A percentile compares a stretch with the other conserved stretches of the same genome.
Conservation (phyloP, 1,284 basidiomycete genomes). For the Sporisorium iseilematis-ciliati region DNA sequence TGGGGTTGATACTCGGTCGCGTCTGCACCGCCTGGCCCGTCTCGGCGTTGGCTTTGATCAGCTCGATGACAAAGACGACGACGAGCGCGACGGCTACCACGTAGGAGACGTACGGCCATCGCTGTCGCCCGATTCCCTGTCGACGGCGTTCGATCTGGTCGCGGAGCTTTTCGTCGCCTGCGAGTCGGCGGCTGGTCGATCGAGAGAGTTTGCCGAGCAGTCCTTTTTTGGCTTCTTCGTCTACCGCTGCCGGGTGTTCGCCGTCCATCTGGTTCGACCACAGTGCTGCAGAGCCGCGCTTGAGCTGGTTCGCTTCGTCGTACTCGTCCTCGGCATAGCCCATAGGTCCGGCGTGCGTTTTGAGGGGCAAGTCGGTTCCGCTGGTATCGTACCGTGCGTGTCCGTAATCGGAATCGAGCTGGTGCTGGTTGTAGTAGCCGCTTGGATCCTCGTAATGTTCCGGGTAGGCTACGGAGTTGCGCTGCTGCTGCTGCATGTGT, state of each 20-base stretch:
- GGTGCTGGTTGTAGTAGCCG: constrained; percentile 23
- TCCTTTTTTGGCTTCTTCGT: constrained; percentile 43
- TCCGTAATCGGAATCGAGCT: constrained; percentile 9
- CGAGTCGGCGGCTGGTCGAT: constrained; percentile 14
- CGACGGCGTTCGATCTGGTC: constrained; percentile 71
- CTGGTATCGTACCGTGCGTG: constrained; percentile 38
- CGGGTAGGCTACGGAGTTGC: constrained; percentile 7
- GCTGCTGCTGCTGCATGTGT: constrained; percentile 11
- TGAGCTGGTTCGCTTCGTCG: constrained; percentile 59
- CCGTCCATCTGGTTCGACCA: constrained; percentile 41
- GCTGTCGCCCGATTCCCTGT: constrained; percentile 84
- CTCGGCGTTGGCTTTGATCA: constrained; percentile 59
- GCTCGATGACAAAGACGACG: constrained; percentile 70
- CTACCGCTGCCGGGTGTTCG: constrained; percentile 7
- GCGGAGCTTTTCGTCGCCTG: constrained; percentile 49
- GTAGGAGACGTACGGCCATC: constrained; percentile 77
- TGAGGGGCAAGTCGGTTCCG: constrained; percentile 53
- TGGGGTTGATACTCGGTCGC: constrained; percentile 85
- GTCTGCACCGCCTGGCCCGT: constrained; percentile 69
- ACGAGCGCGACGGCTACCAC: constrained; percentile 75
- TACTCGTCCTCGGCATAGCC: constrained; percentile 66
- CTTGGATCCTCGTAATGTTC: constrained; percentile 22
- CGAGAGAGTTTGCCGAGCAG: constrained; percentile 39
- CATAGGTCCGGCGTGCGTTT: constrained; percentile 52
- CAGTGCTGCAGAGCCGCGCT: constrained; percentile 36